Conservation (phyloP, 176 grass and related monocot genomes). For the Musa beccarii region DNA sequence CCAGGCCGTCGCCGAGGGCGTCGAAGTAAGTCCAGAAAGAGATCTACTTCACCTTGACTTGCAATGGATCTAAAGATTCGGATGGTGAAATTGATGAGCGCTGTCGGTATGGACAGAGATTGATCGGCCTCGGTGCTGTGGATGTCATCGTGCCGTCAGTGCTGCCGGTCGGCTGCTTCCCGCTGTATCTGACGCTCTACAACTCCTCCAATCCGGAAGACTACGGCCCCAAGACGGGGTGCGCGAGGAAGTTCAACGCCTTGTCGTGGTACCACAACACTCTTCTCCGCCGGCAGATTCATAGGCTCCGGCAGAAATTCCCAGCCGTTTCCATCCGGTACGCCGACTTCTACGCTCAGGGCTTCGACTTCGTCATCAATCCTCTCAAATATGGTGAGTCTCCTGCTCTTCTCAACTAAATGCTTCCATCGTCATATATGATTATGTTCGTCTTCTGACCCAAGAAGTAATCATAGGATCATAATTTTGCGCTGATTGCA, state of each 20-base stretch:
- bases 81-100: neutral
- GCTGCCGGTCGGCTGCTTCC: slow-evolving; percentile 82
- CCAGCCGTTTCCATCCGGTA: slow-evolving; percentile 74
- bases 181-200: slow-evolving; percentile 75
- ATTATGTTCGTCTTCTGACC: too few species aligned
- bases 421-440: neutral
- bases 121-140: slow-evolving; percentile 62
- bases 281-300: slow-evolving; percentile 50
- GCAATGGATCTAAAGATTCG: neutral
- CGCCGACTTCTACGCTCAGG: slow-evolving; percentile 67
- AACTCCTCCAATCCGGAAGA: slow-evolving; percentile 46
- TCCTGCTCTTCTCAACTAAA: neutral
- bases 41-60: neutral
- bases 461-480: neutral
- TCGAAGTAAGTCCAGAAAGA: slow-evolving; percentile 43
- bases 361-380: slow-evolving; percentile 50
- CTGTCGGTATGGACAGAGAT: slow-evolving; percentile 32
- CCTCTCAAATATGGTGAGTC: slow-evolving; percentile 66
- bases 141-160: slow-evolving; percentile 73
- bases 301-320: slow-evolving; percentile 56
- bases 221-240: slow-evolving; percentile 61
- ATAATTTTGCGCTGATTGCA: neutral
- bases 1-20: slow-evolving; percentile 49
- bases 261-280: slow-evolving; percentile 74
- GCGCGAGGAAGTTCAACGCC: slow-evolving; percentile 74